Evolutionary conservation across 306 rosid genomes (phyloP), one percentile per base, ranked within the genome.

Genomic region (Trifolium subterraneum): DNA sequence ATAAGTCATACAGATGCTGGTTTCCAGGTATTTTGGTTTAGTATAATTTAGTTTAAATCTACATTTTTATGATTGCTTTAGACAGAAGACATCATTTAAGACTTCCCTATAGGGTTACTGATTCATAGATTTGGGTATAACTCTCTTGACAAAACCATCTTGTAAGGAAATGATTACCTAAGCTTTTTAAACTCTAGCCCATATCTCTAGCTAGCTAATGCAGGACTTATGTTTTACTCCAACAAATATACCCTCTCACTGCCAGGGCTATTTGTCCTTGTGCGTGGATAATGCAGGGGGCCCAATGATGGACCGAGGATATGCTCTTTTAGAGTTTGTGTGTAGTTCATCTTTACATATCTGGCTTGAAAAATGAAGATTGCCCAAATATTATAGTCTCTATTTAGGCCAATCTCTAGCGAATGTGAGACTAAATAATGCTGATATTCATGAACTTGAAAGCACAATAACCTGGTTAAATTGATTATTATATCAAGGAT

Each of bases 21-120:
- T 76, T 90, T 94, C 82, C 93, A 85, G 97, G 98, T 93, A 90
- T 77, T 45, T 25, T 68, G 72, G n/a, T 61, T 29, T 56, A 44
- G 45, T 64, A n/a, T 64, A 22, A 29, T 78, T 78, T 78, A 20
- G 27, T 70, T 78, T 51, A 64, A 50, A 25, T 73, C 44, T 52
- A 18, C 50, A 19, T 38, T 35, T 42, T 76, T 82, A 61, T 68
- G 50, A 54, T 61, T 41, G 58, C 33, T 56, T 16, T 45, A 70
- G 77, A 55, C 19, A 23, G 33, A 13, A 64, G 51, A 27, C 36
- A 27, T 58, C 29, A 71, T 59, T 68, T 60, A 18, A 41, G 67
- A 54, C 76, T 23, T 71, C 20, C 23, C 38, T 52, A 68, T 58
- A 44, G 63, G 68, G 52, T 60, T 60, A 29, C 15, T 60, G 66